phyloP scores from a whole-genome alignment of 352 stramenopile species.

The Globisporangium lucens region DNA sequence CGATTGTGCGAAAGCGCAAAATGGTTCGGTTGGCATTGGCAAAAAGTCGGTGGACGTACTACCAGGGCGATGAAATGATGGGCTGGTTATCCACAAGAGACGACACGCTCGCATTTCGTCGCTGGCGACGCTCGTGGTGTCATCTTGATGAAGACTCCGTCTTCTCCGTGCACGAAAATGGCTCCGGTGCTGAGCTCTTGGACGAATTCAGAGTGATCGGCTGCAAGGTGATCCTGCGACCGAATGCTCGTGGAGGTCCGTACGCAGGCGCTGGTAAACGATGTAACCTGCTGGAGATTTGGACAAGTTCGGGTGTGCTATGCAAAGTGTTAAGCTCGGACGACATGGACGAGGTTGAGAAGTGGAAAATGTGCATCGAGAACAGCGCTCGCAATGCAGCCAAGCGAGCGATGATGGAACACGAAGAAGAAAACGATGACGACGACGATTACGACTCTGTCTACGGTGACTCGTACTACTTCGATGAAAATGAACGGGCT shows the following conservation, averaged over 20 bases:
- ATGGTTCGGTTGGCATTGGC: slow-evolving; percentile 58
- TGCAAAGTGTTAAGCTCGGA: slow-evolving; percentile 69
- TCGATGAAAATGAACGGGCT: slow-evolving; percentile 13
- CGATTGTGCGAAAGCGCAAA: slow-evolving; percentile 59
- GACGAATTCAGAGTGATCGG: slow-evolving; percentile 62
- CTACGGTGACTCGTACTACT: slow-evolving; percentile 25
- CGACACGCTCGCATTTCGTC: slow-evolving; percentile 78
- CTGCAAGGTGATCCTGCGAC: slow-evolving; percentile 67
- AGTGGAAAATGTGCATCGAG: slow-evolving; percentile 74
- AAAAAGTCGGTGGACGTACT: slow-evolving; percentile 55
- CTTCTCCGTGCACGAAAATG: slow-evolving; percentile 72
- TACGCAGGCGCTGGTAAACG: slow-evolving; percentile 25
- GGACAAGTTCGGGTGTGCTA: slow-evolving; percentile 38
- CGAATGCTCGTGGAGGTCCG: slow-evolving; percentile 45
- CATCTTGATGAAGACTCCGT: slow-evolving; percentile 66
- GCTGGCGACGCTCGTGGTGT: slow-evolving; percentile 82
- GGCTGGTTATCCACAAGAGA: slow-evolving; percentile 84
- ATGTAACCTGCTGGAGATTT: slow-evolving; percentile 57
- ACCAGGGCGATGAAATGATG: slow-evolving; percentile 62
- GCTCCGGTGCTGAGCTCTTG: slow-evolving; percentile 56
- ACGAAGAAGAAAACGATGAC: slow-evolving; percentile 21
- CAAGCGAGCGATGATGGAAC: slow-evolving; percentile 19
- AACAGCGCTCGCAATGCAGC: slow-evolving; percentile 37
- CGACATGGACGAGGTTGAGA: slow-evolving; percentile 51
- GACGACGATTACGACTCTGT: slow-evolving; percentile 33